A percentile compares a stretch with the other conserved stretches of the same genome.
Evolutionary conservation across 305 asterid genomes (phyloP).

Genomic region (Fraxinus paxiana): DNA sequence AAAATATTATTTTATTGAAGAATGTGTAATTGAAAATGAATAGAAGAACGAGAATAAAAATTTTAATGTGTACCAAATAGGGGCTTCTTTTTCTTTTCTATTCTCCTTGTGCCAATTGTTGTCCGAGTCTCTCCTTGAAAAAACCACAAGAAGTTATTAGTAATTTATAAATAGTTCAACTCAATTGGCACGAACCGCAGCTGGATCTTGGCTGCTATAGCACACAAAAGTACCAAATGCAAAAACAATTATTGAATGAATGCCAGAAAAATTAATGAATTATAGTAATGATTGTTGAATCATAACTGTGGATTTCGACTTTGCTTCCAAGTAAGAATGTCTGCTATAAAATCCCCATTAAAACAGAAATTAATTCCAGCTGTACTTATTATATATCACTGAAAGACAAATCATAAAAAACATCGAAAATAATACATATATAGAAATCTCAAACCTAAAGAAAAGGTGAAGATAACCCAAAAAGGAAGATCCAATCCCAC

Average conservation of each 20-base stretch:
- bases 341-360: not conserved
- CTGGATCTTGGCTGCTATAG: not conserved
- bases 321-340: not conserved
- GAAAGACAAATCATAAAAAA: slow-evolving; percentile 9
- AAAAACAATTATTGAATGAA: not conserved
- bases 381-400: not conserved
- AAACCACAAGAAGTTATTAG: not conserved
- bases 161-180: not conserved
- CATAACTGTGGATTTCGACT: not conserved
- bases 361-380: not conserved
- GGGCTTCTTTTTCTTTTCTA: not conserved
- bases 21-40: too few relatives aligned
- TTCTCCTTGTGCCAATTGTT: not conserved
- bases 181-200: not conserved
- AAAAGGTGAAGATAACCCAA: slow-evolving; percentile 13
- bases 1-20: too few relatives aligned
- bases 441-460: slow-evolving; percentile 19
- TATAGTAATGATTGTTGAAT: not conserved
- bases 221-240: not conserved
- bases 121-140: not conserved
- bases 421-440: slow-evolving; percentile 29
- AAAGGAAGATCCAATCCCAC: slow-evolving; percentile 6
- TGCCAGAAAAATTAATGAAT: not conserved
- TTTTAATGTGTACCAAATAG: too few relatives aligned
- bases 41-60: too few relatives aligned